Conservation (phyloP, 768 basidiomycete genomes). For the Cystofilobasidium ferigula region DNA sequence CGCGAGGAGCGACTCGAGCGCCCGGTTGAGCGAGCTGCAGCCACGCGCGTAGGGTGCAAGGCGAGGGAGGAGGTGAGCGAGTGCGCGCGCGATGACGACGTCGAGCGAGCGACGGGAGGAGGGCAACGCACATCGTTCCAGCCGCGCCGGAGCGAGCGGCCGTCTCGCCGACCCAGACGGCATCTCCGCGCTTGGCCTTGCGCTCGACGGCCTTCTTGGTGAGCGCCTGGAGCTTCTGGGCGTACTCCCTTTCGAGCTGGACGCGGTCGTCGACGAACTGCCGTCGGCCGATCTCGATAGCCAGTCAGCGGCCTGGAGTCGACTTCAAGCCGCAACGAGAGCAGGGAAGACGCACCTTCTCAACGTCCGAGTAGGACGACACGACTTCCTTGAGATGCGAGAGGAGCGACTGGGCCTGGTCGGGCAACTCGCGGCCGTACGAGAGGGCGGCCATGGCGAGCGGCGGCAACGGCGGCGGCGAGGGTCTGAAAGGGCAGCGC, state of each 20-base stretch:
- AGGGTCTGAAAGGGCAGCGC: not conserved
- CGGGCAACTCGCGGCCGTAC: slow-evolving; percentile 17
- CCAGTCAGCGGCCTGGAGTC: not conserved
- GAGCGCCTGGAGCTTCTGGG: slow-evolving; percentile 55
- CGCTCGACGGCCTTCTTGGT: slow-evolving; percentile 60
- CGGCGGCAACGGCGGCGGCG: not conserved
- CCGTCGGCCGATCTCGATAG: not conserved
- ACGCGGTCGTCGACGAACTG: slow-evolving; percentile 48
- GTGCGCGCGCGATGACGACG: not conserved
- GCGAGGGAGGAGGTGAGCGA: not conserved
- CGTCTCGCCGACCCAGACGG: slow-evolving; percentile 50
- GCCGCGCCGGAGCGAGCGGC: not conserved
- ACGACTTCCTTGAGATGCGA: slow-evolving; percentile 6
- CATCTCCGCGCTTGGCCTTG: slow-evolving; percentile 50
- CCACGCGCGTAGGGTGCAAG: too few species aligned
- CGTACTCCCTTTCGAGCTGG: slow-evolving; percentile 67
- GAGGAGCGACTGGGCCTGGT: slow-evolving; percentile 18
- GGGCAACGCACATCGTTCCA: not conserved
- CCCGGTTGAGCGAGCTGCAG: slow-evolving; percentile 64
- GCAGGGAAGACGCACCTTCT: slow-evolving; percentile 5
- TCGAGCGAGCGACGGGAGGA: not conserved
- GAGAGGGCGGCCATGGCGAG: not conserved
- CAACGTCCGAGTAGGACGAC: slow-evolving; percentile 16
- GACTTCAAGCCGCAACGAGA: not conserved
- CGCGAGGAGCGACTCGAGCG: slow-evolving; percentile 56